Evolutionary conservation across 345 rosid species (phyloP).

Genomic region (Eucalyptus camaldulensis): DNA sequence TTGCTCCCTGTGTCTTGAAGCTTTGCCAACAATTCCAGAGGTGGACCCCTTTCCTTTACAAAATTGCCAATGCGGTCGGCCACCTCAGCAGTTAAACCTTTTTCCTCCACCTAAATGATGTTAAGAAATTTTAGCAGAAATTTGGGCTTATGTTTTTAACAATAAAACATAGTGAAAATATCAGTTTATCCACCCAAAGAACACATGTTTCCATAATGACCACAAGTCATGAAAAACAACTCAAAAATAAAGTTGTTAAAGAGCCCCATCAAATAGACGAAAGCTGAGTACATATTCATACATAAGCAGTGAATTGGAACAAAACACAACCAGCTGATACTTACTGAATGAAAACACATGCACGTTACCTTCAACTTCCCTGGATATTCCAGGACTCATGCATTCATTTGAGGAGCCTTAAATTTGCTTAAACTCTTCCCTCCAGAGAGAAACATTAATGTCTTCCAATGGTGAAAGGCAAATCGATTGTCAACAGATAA

Average conservation of each 20-base stretch:
- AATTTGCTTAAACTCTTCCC: background rate
- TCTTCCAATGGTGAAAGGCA: background rate
- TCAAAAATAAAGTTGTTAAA: background rate
- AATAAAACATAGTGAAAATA: background rate
- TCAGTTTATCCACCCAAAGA: background rate
- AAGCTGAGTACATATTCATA: background rate
- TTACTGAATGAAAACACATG: background rate
- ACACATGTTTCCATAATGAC: background rate
- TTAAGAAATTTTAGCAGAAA: background rate
- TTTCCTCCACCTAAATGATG: slow-evolving; percentile 63
- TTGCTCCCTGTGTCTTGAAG: slow-evolving; percentile 48
- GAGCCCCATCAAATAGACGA: background rate
- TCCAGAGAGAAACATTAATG: background rate
- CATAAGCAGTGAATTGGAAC: background rate
- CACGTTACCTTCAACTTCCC: background rate
- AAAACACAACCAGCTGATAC: background rate
- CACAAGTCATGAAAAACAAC: background rate
- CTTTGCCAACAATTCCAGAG: slow-evolving; percentile 44
- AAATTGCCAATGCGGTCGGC: slow-evolving; percentile 73
- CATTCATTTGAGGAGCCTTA: background rate
- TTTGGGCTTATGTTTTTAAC: background rate
- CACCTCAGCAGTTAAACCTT: slow-evolving; percentile 54
- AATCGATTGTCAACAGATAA: background rate
- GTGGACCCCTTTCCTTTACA: slow-evolving; percentile 73
- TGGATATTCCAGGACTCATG: background rate